Evolutionary conservation across 1,284 basidiomycete genomes (phyloP).

Genomic region (Cutaneotrichosporon curvatum): DNA sequence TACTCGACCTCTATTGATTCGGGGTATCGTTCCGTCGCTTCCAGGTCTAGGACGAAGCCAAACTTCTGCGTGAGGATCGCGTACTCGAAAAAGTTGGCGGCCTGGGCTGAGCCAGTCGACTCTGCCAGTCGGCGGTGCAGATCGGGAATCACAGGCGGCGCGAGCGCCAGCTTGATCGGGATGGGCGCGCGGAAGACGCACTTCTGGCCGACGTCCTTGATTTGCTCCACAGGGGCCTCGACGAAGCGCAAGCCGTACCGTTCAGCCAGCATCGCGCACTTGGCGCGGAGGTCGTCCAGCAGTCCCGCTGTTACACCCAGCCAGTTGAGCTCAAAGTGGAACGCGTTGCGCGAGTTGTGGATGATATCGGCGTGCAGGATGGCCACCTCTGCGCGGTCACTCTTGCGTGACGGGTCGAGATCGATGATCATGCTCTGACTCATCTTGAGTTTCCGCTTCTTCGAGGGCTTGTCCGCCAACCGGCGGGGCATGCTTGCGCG

Average conservation of each 20-base stretch:
- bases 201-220: slow-evolving; percentile 65
- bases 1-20: slow-evolving; percentile 76
- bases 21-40: slow-evolving; percentile 68
- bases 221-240: slow-evolving; percentile 83
- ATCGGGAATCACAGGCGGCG: slow-evolving; percentile 64
- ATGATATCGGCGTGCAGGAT: slow-evolving; percentile 85
- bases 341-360: slow-evolving; percentile 81
- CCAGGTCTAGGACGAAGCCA: slow-evolving; percentile 79
- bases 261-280: slow-evolving; percentile 79
- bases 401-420: slow-evolving; percentile 70
- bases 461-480: slow-evolving; percentile 33
- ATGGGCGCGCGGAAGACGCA: slow-evolving; percentile 86
- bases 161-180: slow-evolving; percentile 64
- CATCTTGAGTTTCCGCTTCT: slow-evolving; percentile 62
- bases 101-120: slow-evolving; percentile 48
- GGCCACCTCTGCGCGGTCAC: slow-evolving; percentile 78
- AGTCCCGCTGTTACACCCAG: slow-evolving; percentile 91
- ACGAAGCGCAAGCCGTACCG: slow-evolving; percentile 86
- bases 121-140: slow-evolving; percentile 59
- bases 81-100: slow-evolving; percentile 70
- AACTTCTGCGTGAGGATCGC: slow-evolving; percentile 63
- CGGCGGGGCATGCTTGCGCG: slow-evolving; percentile 5
- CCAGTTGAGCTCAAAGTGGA: slow-evolving; percentile 97
- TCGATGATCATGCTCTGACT: slow-evolving; percentile 83
- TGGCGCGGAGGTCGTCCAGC: slow-evolving; percentile 80